Conservation (phyloP, 1,284 basidiomycete genomes). For the Rhodotorula sp. region DNA sequence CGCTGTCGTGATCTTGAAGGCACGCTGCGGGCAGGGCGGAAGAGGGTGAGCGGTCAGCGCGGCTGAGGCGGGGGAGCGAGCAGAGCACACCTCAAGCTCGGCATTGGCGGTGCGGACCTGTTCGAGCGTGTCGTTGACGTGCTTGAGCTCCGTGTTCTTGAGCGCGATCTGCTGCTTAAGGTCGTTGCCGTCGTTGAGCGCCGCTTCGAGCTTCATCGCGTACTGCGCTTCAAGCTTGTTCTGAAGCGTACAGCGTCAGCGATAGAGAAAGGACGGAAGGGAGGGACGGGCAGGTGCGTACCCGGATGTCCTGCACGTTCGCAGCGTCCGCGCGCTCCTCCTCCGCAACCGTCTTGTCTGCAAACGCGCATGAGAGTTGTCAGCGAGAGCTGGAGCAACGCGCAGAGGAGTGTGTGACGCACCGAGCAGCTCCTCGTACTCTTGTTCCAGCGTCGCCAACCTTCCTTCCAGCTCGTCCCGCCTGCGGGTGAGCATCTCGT, state of each 20-base stretch:
- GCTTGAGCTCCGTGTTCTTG: constrained; percentile 80
- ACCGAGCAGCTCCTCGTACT: constrained; percentile 96
- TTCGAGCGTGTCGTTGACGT: constrained; percentile 82
- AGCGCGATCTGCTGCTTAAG: constrained; percentile 89
- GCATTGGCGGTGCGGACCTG: constrained; percentile 95
- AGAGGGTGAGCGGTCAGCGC: background rate
- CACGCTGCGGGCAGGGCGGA: constrained; percentile 66
- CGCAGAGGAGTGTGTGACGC: constrained; percentile 40
- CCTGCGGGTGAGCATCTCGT: constrained; percentile 77
- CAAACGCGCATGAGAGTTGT: background rate
- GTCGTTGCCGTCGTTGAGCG: constrained; percentile 81
- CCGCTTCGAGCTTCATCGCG: constrained; percentile 84
- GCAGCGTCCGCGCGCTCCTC: constrained; percentile 49
- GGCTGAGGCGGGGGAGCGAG: background rate
- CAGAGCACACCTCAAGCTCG: constrained; percentile 79
- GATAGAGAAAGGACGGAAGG: background rate
- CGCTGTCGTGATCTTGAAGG: constrained; percentile 92
- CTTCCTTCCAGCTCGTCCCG: constrained; percentile 85
- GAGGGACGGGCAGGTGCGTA: constrained; percentile 52
- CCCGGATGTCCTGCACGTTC: constrained; percentile 89
- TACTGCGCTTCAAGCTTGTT: constrained; percentile 93
- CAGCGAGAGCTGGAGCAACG: background rate
- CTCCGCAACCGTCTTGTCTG: constrained; percentile 50
- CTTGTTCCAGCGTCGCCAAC: constrained; percentile 77
- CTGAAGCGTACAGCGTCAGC: constrained; percentile 54